Percentiles rank a stretch among this genome's conserved stretches.
phyloP scores from a whole-genome alignment of 345 rosid genomes.

The Eucalyptus polybractea region DNA sequence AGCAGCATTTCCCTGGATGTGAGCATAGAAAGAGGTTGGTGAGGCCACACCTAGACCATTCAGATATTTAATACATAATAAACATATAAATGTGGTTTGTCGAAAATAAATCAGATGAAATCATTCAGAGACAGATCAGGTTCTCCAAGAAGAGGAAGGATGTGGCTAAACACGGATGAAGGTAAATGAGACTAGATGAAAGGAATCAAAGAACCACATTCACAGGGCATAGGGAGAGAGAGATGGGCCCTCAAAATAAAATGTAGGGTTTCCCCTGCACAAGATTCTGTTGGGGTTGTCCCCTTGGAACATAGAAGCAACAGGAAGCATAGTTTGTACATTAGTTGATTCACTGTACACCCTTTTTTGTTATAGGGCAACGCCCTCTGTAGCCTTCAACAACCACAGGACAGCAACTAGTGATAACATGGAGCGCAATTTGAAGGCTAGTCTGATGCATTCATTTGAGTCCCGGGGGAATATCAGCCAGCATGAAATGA shows the following conservation, averaged over 20 bases:
- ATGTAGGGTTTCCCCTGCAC: not conserved
- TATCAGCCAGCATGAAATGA: not conserved
- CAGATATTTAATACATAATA: not conserved
- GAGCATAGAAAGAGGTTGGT: not conserved
- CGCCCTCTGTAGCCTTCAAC: not conserved
- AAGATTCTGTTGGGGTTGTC: not conserved
- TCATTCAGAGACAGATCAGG: not conserved
- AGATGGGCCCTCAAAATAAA: not conserved
- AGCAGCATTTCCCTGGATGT: not conserved
- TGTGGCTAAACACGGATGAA: not conserved
- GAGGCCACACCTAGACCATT: not conserved
- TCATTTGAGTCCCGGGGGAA: not conserved
- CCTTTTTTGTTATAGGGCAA: not conserved
- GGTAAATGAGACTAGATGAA: not conserved
- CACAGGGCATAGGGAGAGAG: not conserved
- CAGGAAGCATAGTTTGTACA: not conserved
- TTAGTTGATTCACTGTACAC: not conserved
- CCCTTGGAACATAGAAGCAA: not conserved
- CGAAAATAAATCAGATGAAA: not conserved
- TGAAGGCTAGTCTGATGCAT: not conserved
- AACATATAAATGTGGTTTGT: not conserved
- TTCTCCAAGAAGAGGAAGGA: not conserved
- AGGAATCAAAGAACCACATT: not conserved
- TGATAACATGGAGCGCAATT: not conserved
- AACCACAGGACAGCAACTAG: not conserved